Conservation (phyloP, 352 stramenopile genomes). For the Pythium insidiosum region DNA sequence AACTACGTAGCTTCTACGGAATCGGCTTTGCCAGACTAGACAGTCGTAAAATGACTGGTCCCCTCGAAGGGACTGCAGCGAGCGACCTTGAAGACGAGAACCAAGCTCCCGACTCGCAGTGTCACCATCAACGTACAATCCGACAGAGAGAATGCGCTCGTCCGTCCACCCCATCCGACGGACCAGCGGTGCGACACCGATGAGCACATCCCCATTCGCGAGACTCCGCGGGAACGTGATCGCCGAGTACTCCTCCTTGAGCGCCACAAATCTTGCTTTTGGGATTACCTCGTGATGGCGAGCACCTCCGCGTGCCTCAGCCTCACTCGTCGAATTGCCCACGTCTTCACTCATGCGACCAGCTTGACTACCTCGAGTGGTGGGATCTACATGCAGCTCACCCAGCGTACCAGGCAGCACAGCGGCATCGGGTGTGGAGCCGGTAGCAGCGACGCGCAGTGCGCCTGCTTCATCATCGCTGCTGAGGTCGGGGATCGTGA, state of each 20-base stretch:
- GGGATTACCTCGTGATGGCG: slow-evolving; percentile 4
- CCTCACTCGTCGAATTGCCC: background rate
- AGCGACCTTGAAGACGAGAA: slow-evolving; percentile 42
- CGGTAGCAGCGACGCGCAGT: background rate
- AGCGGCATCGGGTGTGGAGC: background rate
- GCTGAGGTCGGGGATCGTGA: slow-evolving; percentile 54
- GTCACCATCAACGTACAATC: slow-evolving; percentile 71
- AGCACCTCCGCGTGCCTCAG: background rate
- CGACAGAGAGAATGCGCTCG: slow-evolving; percentile 71
- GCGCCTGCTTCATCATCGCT: background rate
- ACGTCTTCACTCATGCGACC: background rate
- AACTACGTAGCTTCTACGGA: slow-evolving; percentile 70
- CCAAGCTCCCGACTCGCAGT: slow-evolving; percentile 41
- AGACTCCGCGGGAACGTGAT: slow-evolving; percentile 74
- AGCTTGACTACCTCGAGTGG: no score
- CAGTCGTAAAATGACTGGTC: slow-evolving; percentile 74
- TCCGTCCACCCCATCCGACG: slow-evolving; percentile 78
- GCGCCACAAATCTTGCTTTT: slow-evolving; percentile 11
- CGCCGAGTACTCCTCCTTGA: slow-evolving; percentile 66
- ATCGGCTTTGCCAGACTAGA: slow-evolving; percentile 41
- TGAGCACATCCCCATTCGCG: slow-evolving; percentile 63
- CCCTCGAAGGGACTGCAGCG: slow-evolving; percentile 53
- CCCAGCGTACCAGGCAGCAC: background rate
- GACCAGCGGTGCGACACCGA: slow-evolving; percentile 67
- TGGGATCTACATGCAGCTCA: background rate